These are phyloP conservation scores for Exophiala lecanii-corni DNA, from an alignment of 2,329 filamentous ascomycete genomes.

Conservation along the genomic window DNA sequence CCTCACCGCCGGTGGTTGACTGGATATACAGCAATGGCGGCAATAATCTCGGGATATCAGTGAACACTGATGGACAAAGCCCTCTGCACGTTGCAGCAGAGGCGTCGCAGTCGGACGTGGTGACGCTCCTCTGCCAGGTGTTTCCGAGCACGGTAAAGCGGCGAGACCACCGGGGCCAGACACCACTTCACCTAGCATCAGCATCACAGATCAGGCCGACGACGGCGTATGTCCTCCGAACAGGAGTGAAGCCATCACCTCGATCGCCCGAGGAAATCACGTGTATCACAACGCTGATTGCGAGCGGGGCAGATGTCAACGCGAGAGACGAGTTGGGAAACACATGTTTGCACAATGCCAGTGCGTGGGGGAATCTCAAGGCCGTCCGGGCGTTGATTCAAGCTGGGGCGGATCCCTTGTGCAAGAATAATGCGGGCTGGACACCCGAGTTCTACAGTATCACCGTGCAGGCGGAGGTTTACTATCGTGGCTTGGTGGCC, in stretches of 20 bases:
- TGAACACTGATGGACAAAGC: constrained; percentile 76
- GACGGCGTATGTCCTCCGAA: constrained; percentile 11
- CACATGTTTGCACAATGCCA: constrained; percentile 81
- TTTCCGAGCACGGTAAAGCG: constrained; percentile 61
- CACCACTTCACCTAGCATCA: constrained; percentile 42
- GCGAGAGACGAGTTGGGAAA: constrained; percentile 69
- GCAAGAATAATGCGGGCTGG: constrained; percentile 73
- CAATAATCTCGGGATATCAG: constrained; percentile 53
- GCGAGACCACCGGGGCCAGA: constrained; percentile 61
- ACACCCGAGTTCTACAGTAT: constrained; percentile 78
- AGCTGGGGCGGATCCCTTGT: constrained; percentile 70
- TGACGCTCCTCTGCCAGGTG: constrained; percentile 63
- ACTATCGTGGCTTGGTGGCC: constrained; percentile 70
- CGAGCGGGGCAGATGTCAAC: constrained; percentile 39
- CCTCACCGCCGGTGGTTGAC: constrained; percentile 28
- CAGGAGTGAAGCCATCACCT: constrained; percentile 21
- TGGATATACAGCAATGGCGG: constrained; percentile 29
- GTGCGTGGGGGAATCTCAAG: constrained; percentile 72
- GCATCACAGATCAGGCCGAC: constrained; percentile 24
- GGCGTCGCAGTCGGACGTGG: constrained; percentile 67
- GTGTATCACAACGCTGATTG: constrained; percentile 29
- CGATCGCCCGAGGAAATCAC: constrained; percentile 27
- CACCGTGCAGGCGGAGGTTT: constrained; percentile 77
- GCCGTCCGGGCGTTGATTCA: constrained; percentile 71
- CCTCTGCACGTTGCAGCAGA: constrained; percentile 73